Conservation (phyloP, 169 alveolate species). For the Amoebophrya sp. region DNA sequence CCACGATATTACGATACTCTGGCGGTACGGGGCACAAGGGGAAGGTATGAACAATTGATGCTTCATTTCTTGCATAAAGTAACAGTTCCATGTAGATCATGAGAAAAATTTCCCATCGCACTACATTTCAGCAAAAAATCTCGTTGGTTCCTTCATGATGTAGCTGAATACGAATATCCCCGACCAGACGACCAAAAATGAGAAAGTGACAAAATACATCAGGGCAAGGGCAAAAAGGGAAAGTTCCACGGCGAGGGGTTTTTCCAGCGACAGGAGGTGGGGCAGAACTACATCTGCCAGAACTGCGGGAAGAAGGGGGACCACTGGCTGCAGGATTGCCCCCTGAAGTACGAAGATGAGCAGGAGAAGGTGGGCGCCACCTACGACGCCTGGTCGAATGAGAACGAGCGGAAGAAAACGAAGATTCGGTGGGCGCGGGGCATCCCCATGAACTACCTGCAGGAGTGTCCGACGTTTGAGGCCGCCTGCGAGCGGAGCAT, state of each 20-base stretch:
- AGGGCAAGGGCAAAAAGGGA: constrained; percentile 21
- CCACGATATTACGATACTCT: not conserved
- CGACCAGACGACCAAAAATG: no score
- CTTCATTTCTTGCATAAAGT: no score
- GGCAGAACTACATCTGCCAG: constrained; percentile 8
- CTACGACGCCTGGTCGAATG: not conserved
- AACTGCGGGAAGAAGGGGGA: constrained; percentile 19
- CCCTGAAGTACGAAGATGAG: not conserved
- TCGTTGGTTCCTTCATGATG: no score
- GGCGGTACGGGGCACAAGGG: not conserved
- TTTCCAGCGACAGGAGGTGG: not conserved
- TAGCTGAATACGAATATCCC: no score
- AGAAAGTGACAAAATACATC: no score
- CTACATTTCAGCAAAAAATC: no score
- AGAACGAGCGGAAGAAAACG: not conserved
- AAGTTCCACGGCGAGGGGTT: not conserved
- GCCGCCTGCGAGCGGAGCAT: not conserved
- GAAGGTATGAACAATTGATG: no score
- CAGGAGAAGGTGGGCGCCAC: not conserved
- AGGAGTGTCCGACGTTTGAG: not conserved
- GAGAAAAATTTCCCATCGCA: no score
- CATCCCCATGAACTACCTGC: constrained; percentile 6
- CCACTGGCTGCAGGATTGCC: constrained; percentile 6
- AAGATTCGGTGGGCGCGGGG: not conserved
- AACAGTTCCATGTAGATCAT: no score